A percentile compares a stretch with the other conserved stretches of the same genome.
phyloP scores from a whole-genome alignment of 1,284 basidiomycete genomes.

The Rhizopogon parksii region DNA sequence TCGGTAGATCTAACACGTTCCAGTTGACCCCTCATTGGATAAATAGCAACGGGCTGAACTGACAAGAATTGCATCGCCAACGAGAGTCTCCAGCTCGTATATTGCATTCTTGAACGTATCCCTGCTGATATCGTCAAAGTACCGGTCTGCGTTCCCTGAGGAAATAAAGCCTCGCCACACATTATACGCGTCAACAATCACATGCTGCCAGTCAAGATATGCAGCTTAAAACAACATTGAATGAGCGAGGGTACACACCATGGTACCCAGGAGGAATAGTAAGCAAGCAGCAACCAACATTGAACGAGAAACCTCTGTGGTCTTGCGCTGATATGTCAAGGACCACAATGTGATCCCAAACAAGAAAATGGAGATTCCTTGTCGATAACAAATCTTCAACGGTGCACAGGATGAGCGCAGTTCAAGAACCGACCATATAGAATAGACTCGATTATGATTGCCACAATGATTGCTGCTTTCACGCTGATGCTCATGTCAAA shows the following conservation, averaged over 20 bases:
- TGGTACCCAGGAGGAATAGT: not conserved
- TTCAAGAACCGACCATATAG: not conserved
- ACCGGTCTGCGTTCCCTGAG: not conserved
- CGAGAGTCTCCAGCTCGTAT: not conserved
- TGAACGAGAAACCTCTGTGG: not conserved
- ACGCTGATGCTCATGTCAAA: not conserved
- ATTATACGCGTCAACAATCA: not conserved
- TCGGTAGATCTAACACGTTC: not conserved
- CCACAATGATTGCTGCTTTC: not conserved
- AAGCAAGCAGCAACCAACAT: not conserved
- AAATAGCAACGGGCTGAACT: not conserved
- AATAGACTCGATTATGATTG: constrained; percentile 3
- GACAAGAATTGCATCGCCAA: constrained; percentile 4
- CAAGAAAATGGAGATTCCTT: constrained; percentile 1
- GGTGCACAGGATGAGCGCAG: no score
- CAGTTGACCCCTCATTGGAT: not conserved
- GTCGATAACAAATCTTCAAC: not conserved
- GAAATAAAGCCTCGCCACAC: not conserved
- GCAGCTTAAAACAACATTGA: not conserved
- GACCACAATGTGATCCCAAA: constrained; percentile 1
- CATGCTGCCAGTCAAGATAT: not conserved
- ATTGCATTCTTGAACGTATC: constrained; percentile 2
- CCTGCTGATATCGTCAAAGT: not conserved
- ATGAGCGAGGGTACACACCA: not conserved
- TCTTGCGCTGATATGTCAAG: constrained; percentile 2